Evolutionary conservation across 2,329 filamentous ascomycete species (phyloP).

Genomic region (Trichoderma pleuroti): DNA sequence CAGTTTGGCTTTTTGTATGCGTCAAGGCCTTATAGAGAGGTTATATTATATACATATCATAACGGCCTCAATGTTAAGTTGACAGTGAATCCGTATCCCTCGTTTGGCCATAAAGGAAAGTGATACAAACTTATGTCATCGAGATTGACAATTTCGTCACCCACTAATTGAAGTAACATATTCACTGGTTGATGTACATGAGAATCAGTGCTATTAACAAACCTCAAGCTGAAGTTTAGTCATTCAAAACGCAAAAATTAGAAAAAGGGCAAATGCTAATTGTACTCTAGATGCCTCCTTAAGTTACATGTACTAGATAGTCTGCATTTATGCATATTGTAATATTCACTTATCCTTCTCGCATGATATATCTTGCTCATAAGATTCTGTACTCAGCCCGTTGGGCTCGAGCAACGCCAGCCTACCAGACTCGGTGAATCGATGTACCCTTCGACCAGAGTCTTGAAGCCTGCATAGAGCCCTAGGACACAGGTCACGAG

Average conservation of each 20-base stretch:
- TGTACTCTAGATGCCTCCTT: neutral
- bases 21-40: fast-evolving
- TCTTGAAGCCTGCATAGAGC: neutral
- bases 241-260: neutral
- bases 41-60: neutral
- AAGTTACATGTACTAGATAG: neutral
- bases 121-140: no score
- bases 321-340: neutral
- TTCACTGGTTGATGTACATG: no score
- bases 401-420: neutral
- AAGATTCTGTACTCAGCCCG: neutral
- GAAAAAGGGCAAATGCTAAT: neutral
- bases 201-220: no score
- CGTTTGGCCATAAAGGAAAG: no score
- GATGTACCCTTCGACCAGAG: neutral
- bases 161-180: no score
- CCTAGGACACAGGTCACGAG: neutral
- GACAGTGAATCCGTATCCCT: no score
- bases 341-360: neutral
- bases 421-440: neutral
- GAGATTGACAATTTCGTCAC: no score
- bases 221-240: no score
- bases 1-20: neutral
- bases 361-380: neutral
- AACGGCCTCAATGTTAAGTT: no score